Base-by-base conservation (phyloP, 2,329 filamentous ascomycete species). In the Diaporthe vaccinii region DNA sequence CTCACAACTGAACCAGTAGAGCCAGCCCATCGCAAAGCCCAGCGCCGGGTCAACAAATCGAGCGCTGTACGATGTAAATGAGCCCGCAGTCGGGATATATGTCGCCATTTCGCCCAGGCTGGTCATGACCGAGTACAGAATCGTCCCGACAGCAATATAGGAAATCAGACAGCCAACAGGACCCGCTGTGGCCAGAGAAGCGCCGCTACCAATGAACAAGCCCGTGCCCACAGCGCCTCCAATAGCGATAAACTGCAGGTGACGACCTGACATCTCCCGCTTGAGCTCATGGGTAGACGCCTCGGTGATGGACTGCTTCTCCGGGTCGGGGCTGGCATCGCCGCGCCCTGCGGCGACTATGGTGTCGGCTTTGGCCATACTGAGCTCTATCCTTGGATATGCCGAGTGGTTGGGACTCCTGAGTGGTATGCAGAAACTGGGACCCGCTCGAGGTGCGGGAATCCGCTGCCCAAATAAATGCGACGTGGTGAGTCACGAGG, bases 1-100 rank as follows among this genome's bases (percentile, higher is more conserved):
- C 80, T 74, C 68, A 81, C 92, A 96, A 51, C 89, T 92, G 81
- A 95, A 95, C 92, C 93, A 96, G 84, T 96, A 96, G 76, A 94
- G 92, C 93, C 93, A 96, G 28, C 94, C 94, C 89, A 95, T 93
- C 28, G 93, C 89, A 79, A 95, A 95, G 10, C 93, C 93, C 65
- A 95, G 86, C 74, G 91, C 92, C 15, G 91, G 91, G 80, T 94
- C 92, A 77, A 95, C 89, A 79, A 96, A 95, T 25, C 94, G 92
- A 53, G 91, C 89, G 31, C 94, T 93, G 79, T 95, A 96, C 53
- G 92, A 89, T 41, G 93, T 94, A 82, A 96, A 96, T 49, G 93
- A 92, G 75, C 93, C 94, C n/a, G 93, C 87, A 44, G 95, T 91
- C 9, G 95, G 95, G 44, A 96, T 91, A 78, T 92, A 94, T 10